Percentiles rank a stretch among this genome's conserved stretches.
These are phyloP conservation scores for Trichophyton rubrum DNA, from an alignment of 2,329 filamentous ascomycete genomes.

Conservation along the genomic window DNA sequence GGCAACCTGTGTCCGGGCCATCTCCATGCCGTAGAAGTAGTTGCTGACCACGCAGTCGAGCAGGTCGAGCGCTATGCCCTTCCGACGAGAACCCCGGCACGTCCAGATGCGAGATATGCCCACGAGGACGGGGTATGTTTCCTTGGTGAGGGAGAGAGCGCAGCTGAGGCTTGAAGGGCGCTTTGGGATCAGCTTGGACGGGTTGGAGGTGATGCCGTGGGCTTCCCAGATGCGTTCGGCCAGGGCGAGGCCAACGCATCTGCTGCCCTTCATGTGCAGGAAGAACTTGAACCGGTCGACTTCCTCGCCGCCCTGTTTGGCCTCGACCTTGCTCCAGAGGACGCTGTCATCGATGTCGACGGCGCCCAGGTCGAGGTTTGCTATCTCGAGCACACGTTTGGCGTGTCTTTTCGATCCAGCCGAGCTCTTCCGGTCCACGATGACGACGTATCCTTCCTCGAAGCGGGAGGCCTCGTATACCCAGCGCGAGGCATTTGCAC, in stretches of 20 bases:
- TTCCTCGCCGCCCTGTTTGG: conserved; percentile 24
- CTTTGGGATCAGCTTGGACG: conserved; percentile 14
- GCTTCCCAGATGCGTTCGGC: conserved; percentile 50
- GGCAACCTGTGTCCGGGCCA: conserved; percentile 45
- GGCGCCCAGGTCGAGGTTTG: conserved; percentile 50
- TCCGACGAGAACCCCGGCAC: conserved; percentile 42
- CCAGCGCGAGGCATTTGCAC: conserved; percentile 39
- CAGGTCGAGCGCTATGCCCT: conserved; percentile 46
- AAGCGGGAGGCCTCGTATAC: conserved; percentile 40
- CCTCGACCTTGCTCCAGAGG: conserved; percentile 42
- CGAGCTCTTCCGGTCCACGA: conserved; percentile 44
- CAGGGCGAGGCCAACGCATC: conserved; percentile 50
- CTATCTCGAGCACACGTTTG: conserved; percentile 48
- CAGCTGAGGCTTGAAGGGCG: conserved; percentile 20
- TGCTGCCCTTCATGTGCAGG: conserved; percentile 48
- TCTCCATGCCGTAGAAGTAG: conserved; percentile 44
- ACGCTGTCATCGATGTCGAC: conserved; percentile 45
- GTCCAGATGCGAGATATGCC: conserved; percentile 57
- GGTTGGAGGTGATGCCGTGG: conserved; percentile 19
- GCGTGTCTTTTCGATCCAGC: conserved; percentile 39
- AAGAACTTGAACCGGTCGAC: conserved; percentile 47
- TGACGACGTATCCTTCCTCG: conserved; percentile 42
- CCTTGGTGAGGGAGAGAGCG: conserved; percentile 35
- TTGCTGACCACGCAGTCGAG: conserved; percentile 44
- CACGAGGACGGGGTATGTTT: conserved; percentile 39